A percentile compares a stretch with the other conserved stretches of the same genome.
phyloP scores from a whole-genome alignment of 1,284 basidiomycete genomes.

The Sutorius eximius region DNA sequence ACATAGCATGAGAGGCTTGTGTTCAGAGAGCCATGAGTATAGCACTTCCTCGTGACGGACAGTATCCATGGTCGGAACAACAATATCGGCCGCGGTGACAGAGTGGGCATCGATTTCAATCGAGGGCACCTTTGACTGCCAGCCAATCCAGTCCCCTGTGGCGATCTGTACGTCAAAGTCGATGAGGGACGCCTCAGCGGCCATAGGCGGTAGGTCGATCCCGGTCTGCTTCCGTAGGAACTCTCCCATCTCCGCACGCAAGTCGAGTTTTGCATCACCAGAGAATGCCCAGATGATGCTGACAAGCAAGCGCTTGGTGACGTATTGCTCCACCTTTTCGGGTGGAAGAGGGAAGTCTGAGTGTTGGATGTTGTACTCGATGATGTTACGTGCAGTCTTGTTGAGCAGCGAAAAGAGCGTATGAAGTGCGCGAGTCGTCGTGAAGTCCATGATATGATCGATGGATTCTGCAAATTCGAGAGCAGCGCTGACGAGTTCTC shows the following conservation, averaged over 20 bases:
- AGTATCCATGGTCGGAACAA: conserved; percentile 98
- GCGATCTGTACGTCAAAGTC: conserved; percentile 93
- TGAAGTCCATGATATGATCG: conserved; percentile 99
- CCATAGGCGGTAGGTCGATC: conserved; percentile 82
- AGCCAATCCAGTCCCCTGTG: conserved; percentile 87
- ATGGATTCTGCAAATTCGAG: conserved; percentile 79
- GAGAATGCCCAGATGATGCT: conserved; percentile 98
- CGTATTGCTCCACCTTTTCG: conserved; percentile 89
- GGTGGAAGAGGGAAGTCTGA: conserved; percentile 88
- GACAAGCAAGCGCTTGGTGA: conserved; percentile 87
- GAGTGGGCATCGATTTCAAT: conserved; percentile 97
- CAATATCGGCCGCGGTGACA: conserved; percentile 93
- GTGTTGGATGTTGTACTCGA: conserved; percentile 95
- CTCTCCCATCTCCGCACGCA: conserved; percentile 89
- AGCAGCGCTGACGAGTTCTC: conserved; percentile 80
- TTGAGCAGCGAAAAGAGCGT: conserved; percentile 97
- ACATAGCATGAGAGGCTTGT: conserved; percentile 98
- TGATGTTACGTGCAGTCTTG: conserved; percentile 91
- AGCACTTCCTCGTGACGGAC: conserved; percentile 98
- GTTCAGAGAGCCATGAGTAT: conserved; percentile 98
- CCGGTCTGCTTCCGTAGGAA: conserved; percentile 85
- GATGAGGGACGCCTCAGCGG: conserved; percentile 81
- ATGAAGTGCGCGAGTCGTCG: conserved; percentile 85
- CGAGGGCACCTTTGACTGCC: conserved; percentile 90
- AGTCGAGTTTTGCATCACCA: conserved; percentile 90